A percentile compares a stretch with the other conserved stretches of the same genome.
These are phyloP conservation scores for Xylaria grammica DNA, from an alignment of 495 filamentous ascomycete species.

Conservation along the genomic window DNA sequence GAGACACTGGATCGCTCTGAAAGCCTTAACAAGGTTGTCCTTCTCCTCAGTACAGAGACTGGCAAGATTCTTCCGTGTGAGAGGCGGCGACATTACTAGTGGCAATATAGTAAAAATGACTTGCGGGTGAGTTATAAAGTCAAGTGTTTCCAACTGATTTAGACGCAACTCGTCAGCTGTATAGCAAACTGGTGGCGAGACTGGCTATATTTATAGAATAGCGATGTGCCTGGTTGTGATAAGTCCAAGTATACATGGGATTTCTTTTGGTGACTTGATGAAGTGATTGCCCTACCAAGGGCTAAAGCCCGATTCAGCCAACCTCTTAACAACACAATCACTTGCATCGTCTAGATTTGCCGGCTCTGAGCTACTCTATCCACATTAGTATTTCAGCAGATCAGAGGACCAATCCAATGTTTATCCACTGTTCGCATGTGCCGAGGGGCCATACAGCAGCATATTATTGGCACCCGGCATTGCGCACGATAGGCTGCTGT, in stretches of 20 bases:
- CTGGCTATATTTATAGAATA: too few relatives aligned
- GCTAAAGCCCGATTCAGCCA: background rate
- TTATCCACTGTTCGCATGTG: background rate
- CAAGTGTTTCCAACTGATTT: background rate
- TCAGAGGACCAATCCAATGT: background rate
- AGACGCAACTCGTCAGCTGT: background rate
- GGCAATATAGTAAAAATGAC: background rate
- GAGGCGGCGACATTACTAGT: background rate
- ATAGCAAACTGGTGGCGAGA: background rate
- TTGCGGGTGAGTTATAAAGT: background rate
- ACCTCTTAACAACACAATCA: background rate
- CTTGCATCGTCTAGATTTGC: background rate
- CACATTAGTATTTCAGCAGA: background rate
- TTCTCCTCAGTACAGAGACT: background rate
- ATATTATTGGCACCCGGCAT: background rate
- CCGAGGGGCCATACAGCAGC: background rate
- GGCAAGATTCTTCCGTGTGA: background rate
- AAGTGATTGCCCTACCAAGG: background rate
- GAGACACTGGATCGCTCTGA: slow-evolving; percentile 20
- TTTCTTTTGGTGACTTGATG: background rate
- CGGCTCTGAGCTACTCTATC: background rate
- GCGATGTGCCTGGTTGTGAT: too few relatives aligned
- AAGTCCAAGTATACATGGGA: background rate
- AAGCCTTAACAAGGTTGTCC: slow-evolving; percentile 28
- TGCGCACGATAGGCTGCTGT: background rate